Evolutionary conservation across 208 protist species (phyloP).

Genomic region (Crithidia fasciculata): DNA sequence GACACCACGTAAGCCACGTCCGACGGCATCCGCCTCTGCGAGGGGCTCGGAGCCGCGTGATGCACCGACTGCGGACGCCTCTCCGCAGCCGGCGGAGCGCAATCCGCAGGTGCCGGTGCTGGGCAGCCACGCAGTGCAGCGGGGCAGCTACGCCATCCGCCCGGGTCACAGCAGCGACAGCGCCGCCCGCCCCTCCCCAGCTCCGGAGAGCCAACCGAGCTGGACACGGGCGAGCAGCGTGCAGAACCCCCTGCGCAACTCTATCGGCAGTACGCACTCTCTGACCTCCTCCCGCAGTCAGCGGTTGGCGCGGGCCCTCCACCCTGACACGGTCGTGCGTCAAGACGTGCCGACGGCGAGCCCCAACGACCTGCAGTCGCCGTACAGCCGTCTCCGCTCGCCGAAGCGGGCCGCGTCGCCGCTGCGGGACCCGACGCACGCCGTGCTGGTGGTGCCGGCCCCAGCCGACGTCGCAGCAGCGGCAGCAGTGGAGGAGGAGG

Average conservation of each 20-base stretch:
- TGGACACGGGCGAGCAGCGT: conserved; percentile 1
- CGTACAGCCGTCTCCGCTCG: conserved; percentile 31
- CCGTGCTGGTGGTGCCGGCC: conserved; percentile 16
- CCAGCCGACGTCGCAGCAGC: conserved; percentile 7
- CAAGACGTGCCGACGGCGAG: conserved; percentile 7
- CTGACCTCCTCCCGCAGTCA: conserved; percentile 5
- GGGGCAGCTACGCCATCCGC: conserved; percentile 17
- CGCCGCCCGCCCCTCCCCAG: conserved; percentile 1
- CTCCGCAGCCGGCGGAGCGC: neutral
- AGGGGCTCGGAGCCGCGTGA: no score
- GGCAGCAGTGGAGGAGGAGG: neutral
- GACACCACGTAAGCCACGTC: neutral
- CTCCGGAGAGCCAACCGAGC: conserved; percentile 16
- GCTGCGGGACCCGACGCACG: conserved; percentile 18
- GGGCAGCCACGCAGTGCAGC: conserved; percentile 9
- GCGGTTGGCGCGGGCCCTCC: conserved; percentile 14
- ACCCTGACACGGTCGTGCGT: conserved; percentile 31
- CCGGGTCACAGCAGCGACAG: conserved; percentile 9
- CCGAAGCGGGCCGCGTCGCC: conserved; percentile 19
- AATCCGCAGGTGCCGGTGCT: conserved; percentile 1
- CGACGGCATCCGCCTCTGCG: no score
- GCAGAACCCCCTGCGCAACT: neutral
- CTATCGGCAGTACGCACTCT: conserved; percentile 5
- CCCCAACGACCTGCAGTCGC: conserved; percentile 27
- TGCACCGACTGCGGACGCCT: no score